These are phyloP conservation scores for Primulina huaijiensis DNA, from an alignment of 257 asterid species.

Conservation along the genomic window DNA sequence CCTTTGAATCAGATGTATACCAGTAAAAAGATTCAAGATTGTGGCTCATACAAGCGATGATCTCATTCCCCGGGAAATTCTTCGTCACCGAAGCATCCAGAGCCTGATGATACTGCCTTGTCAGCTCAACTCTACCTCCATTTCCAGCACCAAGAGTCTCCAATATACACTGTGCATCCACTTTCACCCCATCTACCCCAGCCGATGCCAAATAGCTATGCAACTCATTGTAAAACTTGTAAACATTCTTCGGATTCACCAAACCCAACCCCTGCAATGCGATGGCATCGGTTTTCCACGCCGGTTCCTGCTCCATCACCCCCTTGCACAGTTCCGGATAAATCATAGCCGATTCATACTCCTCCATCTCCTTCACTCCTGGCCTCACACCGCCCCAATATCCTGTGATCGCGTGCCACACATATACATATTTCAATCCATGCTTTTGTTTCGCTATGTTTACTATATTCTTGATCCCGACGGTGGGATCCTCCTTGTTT, in stretches of 20 bases:
- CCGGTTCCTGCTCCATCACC: conserved; percentile 69
- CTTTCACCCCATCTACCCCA: conserved; percentile 83
- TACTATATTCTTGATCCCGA: conserved; percentile 67
- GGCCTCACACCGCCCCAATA: conserved; percentile 93
- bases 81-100: conserved; percentile 79
- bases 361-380: conserved; percentile 62
- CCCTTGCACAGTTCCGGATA: conserved; percentile 65
- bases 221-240: conserved; percentile 69
- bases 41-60: conserved; percentile 97
- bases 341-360: conserved; percentile 60
- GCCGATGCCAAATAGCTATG: conserved; percentile 75
- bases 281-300: conserved; percentile 67
- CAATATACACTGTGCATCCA: conserved; percentile 75
- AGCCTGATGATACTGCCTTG: conserved; percentile 80
- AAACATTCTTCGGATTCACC: conserved; percentile 73
- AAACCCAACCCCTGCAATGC: conserved; percentile 74
- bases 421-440: conserved; percentile 69
- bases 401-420: conserved; percentile 92
- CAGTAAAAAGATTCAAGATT: conserved; percentile 81
- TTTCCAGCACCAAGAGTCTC: conserved; percentile 84
- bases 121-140: conserved; percentile 81
- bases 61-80: conserved; percentile 71
- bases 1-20: conserved; percentile 26
- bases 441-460: conserved; percentile 66
- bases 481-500: conserved; percentile 38